Conservation (phyloP, 768 basidiomycete genomes). For the Pulveroboletus frians region DNA sequence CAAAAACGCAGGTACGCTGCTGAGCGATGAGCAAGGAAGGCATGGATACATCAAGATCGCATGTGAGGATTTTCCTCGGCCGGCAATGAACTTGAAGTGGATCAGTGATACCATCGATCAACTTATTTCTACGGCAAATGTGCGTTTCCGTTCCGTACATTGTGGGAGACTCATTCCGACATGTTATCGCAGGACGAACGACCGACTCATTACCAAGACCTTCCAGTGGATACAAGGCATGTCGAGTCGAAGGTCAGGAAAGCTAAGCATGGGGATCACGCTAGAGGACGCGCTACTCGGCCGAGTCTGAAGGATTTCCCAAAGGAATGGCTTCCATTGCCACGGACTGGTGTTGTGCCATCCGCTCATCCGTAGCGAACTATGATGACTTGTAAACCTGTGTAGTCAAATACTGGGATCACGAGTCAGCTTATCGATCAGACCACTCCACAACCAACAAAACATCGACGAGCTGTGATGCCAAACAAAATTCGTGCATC, state of each 20-base stretch:
- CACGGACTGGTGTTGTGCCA: constrained; percentile 1
- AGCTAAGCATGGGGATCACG: constrained; percentile 68
- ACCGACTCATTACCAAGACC: constrained; percentile 42
- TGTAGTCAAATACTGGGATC: neutral
- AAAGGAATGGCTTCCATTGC: constrained; percentile 64
- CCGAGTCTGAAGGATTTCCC: constrained; percentile 80
- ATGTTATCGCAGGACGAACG: constrained; percentile 31
- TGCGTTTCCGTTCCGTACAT: constrained; percentile 37
- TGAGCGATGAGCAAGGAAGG: constrained; percentile 39
- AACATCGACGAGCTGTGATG: constrained; percentile 11
- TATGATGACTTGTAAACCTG: constrained; percentile 4
- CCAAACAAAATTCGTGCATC: constrained; percentile 41
- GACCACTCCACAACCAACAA: neutral
- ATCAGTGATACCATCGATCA: constrained; percentile 80
- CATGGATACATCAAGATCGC: constrained; percentile 89
- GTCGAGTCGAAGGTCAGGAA: constrained; percentile 66
- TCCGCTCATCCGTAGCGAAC: constrained; percentile 9
- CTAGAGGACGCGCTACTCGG: constrained; percentile 47
- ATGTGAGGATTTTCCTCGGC: constrained; percentile 80
- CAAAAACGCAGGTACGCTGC: constrained; percentile 54
- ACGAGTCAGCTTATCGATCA: constrained; percentile 2
- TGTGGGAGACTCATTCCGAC: constrained; percentile 11
- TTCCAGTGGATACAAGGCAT: constrained; percentile 83
- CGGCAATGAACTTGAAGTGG: constrained; percentile 91
- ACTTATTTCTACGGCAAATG: constrained; percentile 79